Base-by-base conservation (phyloP, 495 filamentous ascomycete species). In the Hypoxylon crocopeplum region DNA sequence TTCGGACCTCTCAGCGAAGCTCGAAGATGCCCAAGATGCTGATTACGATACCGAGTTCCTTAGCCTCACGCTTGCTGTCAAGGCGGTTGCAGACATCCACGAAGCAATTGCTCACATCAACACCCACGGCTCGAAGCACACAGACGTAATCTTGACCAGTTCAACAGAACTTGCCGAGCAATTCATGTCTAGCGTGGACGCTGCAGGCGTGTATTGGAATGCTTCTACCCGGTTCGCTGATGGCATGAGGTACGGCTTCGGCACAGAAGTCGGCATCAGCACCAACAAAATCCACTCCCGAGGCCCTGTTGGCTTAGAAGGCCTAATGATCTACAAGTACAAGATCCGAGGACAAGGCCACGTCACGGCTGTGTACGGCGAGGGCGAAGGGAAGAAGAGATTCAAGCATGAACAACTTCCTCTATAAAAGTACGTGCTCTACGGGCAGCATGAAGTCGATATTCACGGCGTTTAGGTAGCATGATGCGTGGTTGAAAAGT, bases 231-330 rank as follows among this genome's bases (percentile, higher is more conserved):
- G 94, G 16, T 94, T 99, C 73, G 92, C 93, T 3, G 94, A 99
- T 68, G 94, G 94, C 2, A 96, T 95, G 87, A 82, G 94, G 22
- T 99, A 91, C 72, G 94, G 94, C 2, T 98, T 99, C 76, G 94
- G 94, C 25, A 97, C 94, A 0, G 94, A 99, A 72, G 94, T 98
- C 1, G 94, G 94, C 32, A 97, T 98, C 70, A 95, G 90, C 74
- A 98, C 94, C 37, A 98, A 98, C 75, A 98, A 98, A 76, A 96
- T 98, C 47, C 94, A 98, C 67, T 88, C 91, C 6, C 80, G 94
- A 30, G 94, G 94, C 1, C 94, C 94, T 0, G 94, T 98, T 10
- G 94, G 94, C 12, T 74, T 98, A 37, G 93, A 98, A 69, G 94
- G 94, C 0, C 74, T 98, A 72, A 96, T 91, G 75, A 97, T 98